A percentile compares a stretch with the other conserved stretches of the same genome.
Conservation (phyloP, 1,139 yeast genomes). For the Torulaspora pretoriensis region DNA sequence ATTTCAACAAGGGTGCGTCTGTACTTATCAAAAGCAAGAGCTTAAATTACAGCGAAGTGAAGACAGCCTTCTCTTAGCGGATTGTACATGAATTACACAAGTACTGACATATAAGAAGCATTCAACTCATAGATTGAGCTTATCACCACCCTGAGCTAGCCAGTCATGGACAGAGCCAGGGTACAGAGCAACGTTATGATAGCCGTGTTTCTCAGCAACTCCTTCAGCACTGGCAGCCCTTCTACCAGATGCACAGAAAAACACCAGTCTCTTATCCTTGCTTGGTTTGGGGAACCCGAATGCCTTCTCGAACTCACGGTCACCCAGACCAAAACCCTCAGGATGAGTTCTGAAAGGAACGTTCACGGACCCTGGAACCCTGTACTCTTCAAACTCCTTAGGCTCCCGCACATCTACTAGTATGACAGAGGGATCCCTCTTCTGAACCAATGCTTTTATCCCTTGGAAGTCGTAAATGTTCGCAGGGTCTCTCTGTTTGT, state of each 20-base stretch:
- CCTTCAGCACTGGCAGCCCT: constrained; percentile 88
- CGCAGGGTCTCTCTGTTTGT: constrained; percentile 1
- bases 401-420: constrained; percentile 93
- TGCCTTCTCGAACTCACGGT: constrained; percentile 69
- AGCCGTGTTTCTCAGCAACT: constrained; percentile 83
- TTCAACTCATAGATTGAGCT: constrained; percentile 13
- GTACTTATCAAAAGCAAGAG: neutral
- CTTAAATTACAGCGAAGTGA: neutral
- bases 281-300: constrained; percentile 82
- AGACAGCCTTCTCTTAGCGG: neutral
- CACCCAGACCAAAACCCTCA: constrained; percentile 75
- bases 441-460: constrained; percentile 46
- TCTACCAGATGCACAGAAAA: constrained; percentile 91
- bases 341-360: constrained; percentile 89
- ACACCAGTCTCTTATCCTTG: constrained; percentile 64
- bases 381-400: constrained; percentile 52
- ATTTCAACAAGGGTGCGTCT: neutral
- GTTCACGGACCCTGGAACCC: constrained; percentile 83
- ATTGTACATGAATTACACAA: neutral
- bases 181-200: constrained; percentile 68
- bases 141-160: constrained; percentile 44
- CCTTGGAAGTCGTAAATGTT: constrained; percentile 53
- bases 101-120: neutral
- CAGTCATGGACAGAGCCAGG: constrained; percentile 86
- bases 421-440: constrained; percentile 45